phyloP scores from a whole-genome alignment of 306 rosid genomes.

The Glycine latifolia region DNA sequence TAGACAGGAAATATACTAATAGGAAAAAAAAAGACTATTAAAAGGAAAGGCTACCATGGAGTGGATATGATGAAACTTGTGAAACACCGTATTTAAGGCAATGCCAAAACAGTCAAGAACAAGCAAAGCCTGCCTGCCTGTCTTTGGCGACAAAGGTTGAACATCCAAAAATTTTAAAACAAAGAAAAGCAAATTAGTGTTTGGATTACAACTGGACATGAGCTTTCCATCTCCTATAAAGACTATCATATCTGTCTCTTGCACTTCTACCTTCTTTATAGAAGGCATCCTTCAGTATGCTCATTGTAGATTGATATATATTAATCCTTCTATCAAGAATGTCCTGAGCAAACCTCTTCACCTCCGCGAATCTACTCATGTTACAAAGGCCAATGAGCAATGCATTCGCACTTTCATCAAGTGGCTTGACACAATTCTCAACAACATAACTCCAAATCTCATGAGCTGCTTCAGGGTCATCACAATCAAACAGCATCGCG shows the following conservation, averaged over 20 bases:
- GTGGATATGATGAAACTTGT: constrained; percentile 20
- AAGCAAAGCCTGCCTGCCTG: constrained; percentile 3
- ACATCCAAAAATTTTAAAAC: not conserved
- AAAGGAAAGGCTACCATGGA: constrained; percentile 20
- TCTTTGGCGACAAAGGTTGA: not conserved
- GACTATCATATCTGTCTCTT: constrained; percentile 65
- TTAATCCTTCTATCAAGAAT: constrained; percentile 60
- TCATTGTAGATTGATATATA: constrained; percentile 69
- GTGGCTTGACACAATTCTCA: constrained; percentile 60
- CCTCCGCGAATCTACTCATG: constrained; percentile 61
- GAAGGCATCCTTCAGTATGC: constrained; percentile 58
- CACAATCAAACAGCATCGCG: constrained; percentile 62
- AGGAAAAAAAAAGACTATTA: constrained; percentile 16
- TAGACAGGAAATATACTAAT: constrained; percentile 23
- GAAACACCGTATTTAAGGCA: constrained; percentile 9
- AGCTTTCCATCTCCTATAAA: constrained; percentile 64
- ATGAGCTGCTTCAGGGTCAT: constrained; percentile 74
- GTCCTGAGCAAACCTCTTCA: constrained; percentile 58
- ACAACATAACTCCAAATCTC: constrained; percentile 69
- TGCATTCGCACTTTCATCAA: constrained; percentile 66
- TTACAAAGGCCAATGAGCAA: constrained; percentile 70
- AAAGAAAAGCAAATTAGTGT: constrained; percentile 1
- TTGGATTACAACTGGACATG: constrained; percentile 36
- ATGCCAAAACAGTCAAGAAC: constrained; percentile 40
- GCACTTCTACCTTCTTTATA: constrained; percentile 63